These are phyloP conservation scores for Botryococcus braunii DNA, from an alignment of 163 green algal species.

Conservation along the genomic window DNA sequence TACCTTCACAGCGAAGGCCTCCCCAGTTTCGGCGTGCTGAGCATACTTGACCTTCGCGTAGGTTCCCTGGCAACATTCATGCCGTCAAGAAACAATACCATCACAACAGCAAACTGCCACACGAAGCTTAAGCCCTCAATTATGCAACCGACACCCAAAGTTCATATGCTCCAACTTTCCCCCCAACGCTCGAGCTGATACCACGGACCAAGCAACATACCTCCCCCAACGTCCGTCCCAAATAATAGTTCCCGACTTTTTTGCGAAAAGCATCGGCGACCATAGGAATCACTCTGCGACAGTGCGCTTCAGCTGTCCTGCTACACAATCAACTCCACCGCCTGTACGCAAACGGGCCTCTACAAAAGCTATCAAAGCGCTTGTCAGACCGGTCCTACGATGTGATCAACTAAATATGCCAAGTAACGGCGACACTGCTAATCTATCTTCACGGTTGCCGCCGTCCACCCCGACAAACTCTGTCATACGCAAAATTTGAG, in stretches of 20 bases:
- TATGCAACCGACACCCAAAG: not conserved
- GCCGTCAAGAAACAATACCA: not conserved
- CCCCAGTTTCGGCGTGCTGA: conserved; percentile 30
- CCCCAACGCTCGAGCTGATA: not conserved
- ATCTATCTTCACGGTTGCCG: too few species aligned
- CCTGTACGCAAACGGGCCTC: too few species aligned
- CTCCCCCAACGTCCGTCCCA: conserved; percentile 52
- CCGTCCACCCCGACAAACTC: too few species aligned
- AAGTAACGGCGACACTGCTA: too few species aligned
- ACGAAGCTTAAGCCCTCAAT: not conserved
- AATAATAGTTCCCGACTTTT: conserved; percentile 35
- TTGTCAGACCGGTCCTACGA: too few species aligned
- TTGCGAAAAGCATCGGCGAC: too few species aligned
- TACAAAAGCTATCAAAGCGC: too few species aligned
- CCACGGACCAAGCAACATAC: conserved; percentile 12
- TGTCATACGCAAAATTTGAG: too few species aligned
- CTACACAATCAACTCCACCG: too few species aligned
- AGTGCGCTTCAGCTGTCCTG: too few species aligned
- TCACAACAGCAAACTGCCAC: not conserved
- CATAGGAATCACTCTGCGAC: too few species aligned
- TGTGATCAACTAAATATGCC: too few species aligned
- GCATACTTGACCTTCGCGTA: conserved; percentile 56
- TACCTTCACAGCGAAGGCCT: conserved; percentile 37
- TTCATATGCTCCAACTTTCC: not conserved
- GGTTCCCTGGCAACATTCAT: conserved; percentile 26